Percentiles rank a stretch among this genome's conserved stretches.
Evolutionary conservation across 768 basidiomycete species (phyloP).

Genomic region (Xerocomellus amylosporus): DNA sequence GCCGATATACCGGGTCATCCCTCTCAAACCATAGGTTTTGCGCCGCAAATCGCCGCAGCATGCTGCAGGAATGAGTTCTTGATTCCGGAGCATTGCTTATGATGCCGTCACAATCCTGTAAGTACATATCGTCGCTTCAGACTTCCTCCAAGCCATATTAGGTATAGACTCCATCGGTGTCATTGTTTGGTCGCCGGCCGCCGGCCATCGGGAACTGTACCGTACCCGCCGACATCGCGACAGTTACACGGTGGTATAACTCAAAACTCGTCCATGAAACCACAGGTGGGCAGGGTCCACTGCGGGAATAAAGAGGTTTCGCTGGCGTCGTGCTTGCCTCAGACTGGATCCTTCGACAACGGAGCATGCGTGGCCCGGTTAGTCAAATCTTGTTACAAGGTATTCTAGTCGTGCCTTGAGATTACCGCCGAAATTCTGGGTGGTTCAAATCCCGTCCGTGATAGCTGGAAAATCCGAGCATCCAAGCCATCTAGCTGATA

Average conservation of each 20-base stretch:
- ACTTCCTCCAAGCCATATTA: not conserved
- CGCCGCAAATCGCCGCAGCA: conserved; percentile 6
- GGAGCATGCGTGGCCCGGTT: not conserved
- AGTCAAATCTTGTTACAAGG: not conserved
- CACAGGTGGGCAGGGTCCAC: not conserved
- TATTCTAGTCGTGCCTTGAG: not conserved
- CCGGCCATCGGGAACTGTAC: not conserved
- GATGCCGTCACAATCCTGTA: conserved; percentile 4
- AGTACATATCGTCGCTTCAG: not conserved
- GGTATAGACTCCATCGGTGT: not conserved
- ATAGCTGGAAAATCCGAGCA: not conserved
- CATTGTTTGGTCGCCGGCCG: not conserved
- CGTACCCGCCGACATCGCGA: not conserved
- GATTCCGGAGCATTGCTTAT: not conserved
- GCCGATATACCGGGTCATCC: not conserved
- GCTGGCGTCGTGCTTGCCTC: not conserved
- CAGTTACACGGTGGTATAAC: not conserved
- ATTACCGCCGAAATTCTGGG: not conserved
- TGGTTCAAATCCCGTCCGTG: not conserved
- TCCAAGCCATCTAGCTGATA: not conserved
- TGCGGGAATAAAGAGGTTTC: conserved; percentile 5
- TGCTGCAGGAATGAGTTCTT: not conserved
- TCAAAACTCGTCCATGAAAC: conserved; percentile 6
- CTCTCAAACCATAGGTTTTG: not conserved
- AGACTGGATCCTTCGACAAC: not conserved